Percentiles rank a stretch among this genome's conserved stretches.
Evolutionary conservation across 129 eudicot genomes (phyloP).

Genomic region (Flaveria sonorensis): DNA sequence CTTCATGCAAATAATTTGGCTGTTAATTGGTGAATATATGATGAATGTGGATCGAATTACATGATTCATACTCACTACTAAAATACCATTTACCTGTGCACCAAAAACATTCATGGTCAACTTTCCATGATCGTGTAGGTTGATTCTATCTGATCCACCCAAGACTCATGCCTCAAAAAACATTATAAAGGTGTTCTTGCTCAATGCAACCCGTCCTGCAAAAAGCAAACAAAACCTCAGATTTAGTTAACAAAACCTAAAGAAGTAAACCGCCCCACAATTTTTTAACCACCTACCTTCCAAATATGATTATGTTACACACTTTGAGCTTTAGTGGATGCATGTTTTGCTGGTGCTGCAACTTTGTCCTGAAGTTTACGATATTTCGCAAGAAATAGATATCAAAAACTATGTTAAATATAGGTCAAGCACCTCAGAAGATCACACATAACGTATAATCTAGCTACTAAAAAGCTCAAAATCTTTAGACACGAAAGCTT

Average conservation of each 20-base stretch:
- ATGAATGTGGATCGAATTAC: conserved; percentile 20
- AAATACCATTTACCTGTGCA: not conserved
- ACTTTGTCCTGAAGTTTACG: conserved; percentile 39
- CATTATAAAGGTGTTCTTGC: not conserved
- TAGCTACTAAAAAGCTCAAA: too few relatives aligned
- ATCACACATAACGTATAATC: not conserved
- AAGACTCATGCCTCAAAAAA: too few relatives aligned
- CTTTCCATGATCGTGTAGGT: conserved; percentile 4
- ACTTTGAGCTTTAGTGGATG: conserved; percentile 38
- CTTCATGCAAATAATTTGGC: too few relatives aligned
- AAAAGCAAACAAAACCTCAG: not conserved
- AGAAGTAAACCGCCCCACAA: not conserved
- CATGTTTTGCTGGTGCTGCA: conserved; percentile 28
- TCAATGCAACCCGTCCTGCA: not conserved
- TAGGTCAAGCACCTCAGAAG: not conserved
- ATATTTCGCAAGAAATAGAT: not conserved
- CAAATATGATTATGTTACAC: conserved; percentile 38
- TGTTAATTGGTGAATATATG: not conserved
- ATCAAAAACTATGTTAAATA: not conserved
- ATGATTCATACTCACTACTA: conserved; percentile 4
- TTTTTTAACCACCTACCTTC: conserved; percentile 26
- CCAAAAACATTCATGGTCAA: not conserved
- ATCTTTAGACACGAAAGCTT: not conserved
- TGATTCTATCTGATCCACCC: not conserved
- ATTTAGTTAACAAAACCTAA: not conserved